A percentile compares a stretch with the other conserved stretches of the same genome.
phyloP scores from a whole-genome alignment of 345 rosid species.

The Geranium brycei region DNA sequence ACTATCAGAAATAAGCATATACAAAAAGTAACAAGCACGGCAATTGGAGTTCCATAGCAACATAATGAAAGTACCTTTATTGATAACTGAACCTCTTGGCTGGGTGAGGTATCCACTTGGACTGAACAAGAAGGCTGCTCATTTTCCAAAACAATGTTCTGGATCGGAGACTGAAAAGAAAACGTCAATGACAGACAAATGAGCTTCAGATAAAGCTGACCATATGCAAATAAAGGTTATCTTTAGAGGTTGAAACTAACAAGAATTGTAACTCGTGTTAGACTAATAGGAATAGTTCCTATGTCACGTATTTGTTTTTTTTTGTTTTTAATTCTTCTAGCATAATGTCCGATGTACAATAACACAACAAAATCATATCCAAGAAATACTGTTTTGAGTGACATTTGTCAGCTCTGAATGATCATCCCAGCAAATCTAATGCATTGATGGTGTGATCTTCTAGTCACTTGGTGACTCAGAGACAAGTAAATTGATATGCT shows the following conservation, averaged over 20 bases:
- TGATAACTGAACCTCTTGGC: constrained; percentile 41
- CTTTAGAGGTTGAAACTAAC: no score
- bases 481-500: neutral
- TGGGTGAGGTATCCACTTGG: constrained; percentile 42
- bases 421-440: no score
- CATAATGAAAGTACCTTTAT: constrained; percentile 40
- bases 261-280: no score
- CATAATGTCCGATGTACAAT: no score
- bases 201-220: neutral
- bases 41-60: constrained; percentile 5
- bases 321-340: no score
- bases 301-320: no score
- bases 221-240: no score
- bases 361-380: no score
- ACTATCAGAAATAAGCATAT: neutral
- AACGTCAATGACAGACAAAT: constrained; percentile 1
- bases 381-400: neutral
- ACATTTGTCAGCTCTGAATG: neutral
- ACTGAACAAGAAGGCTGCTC: constrained; percentile 33
- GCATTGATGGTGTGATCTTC: no score
- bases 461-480: no score
- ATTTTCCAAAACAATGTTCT: constrained; percentile 24
- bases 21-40: neutral
- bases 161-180: constrained; percentile 20
- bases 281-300: no score